A percentile compares a stretch with the other conserved stretches of the same genome.
Conservation (phyloP, 2,329 filamentous ascomycete species). For the Cytospora mali region DNA sequence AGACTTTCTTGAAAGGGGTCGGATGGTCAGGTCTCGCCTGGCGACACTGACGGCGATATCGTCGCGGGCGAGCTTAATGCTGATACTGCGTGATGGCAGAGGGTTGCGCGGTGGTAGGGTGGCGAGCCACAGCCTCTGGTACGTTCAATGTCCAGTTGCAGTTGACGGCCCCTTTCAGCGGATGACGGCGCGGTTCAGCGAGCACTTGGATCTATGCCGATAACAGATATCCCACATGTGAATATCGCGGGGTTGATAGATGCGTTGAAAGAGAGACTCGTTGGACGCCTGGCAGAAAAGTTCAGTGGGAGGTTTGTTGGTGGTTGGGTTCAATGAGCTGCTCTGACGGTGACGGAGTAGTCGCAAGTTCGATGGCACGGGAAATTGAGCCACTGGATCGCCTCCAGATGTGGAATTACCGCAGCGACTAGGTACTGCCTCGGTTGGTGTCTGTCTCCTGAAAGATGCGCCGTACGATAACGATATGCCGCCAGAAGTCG, state of each 20-base stretch:
- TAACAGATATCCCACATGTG: conserved; percentile 15
- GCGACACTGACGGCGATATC: conserved; percentile 4
- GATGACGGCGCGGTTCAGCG: conserved; percentile 4
- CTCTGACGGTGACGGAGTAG: conserved; percentile 9
- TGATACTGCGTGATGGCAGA: conserved; percentile 12
- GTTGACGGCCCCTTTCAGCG: conserved; percentile 6
- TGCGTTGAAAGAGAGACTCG: conserved; percentile 9
- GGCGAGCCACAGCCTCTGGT: conserved; percentile 16
- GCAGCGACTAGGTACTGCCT: conserved; percentile 22
- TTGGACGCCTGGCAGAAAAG: conserved; percentile 12
- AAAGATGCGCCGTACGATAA: conserved; percentile 13
- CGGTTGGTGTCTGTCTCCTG: conserved; percentile 20
- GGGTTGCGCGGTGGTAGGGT: conserved; percentile 20
- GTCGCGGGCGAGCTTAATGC: conserved; percentile 19
- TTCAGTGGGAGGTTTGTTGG: conserved; percentile 12
- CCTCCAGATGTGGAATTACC: conserved; percentile 28
- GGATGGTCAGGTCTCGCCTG: neutral
- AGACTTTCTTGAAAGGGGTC: neutral
- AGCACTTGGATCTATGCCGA: conserved; percentile 2
- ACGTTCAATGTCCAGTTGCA: neutral
- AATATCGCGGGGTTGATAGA: conserved; percentile 6
- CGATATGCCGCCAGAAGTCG: conserved; percentile 3
- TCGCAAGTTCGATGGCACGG: conserved; percentile 22
- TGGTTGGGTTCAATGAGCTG: conserved; percentile 11
- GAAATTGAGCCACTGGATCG: conserved; percentile 28